These are phyloP conservation scores for Amyloporia xantha DNA, from an alignment of 768 basidiomycete species.

Conservation along the genomic window DNA sequence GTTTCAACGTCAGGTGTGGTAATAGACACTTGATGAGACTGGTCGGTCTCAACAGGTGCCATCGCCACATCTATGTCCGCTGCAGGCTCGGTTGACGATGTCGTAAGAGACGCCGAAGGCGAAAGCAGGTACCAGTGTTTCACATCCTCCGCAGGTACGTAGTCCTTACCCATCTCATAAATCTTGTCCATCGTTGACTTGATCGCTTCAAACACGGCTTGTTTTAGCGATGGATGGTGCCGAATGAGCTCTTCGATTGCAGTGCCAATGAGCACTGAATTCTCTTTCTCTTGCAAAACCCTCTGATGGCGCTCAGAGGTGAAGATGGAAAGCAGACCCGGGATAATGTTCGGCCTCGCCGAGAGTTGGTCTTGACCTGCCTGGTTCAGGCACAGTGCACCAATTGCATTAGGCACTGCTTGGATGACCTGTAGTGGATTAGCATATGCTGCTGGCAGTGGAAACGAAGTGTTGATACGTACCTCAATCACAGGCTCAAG, in stretches of 20 bases:
- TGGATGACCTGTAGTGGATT: slow-evolving; percentile 61
- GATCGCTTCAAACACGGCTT: slow-evolving; percentile 71
- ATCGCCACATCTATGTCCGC: slow-evolving; percentile 17
- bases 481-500: slow-evolving; percentile 89
- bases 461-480: slow-evolving; percentile 8
- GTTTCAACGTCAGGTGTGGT: slow-evolving; percentile 11
- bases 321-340: slow-evolving; percentile 79
- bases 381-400: slow-evolving; percentile 93
- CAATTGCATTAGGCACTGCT: slow-evolving; percentile 91
- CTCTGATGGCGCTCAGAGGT: slow-evolving; percentile 79
- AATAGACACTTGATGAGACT: neutral
- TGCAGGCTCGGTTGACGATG: neutral
- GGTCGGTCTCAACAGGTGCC: slow-evolving; percentile 17
- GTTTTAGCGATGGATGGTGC: slow-evolving; percentile 87
- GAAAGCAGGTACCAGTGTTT: slow-evolving; percentile 52
- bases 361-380: slow-evolving; percentile 77
- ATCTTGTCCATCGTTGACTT: slow-evolving; percentile 65
- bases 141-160: slow-evolving; percentile 47
- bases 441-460: neutral
- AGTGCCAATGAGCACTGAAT: slow-evolving; percentile 81
- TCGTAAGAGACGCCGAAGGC: neutral
- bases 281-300: slow-evolving; percentile 87
- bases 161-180: slow-evolving; percentile 64
- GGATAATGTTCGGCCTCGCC: slow-evolving; percentile 74
- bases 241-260: slow-evolving; percentile 93